Conservation (phyloP, 345 rosid genomes). For the Rhodamnia argentea region DNA sequence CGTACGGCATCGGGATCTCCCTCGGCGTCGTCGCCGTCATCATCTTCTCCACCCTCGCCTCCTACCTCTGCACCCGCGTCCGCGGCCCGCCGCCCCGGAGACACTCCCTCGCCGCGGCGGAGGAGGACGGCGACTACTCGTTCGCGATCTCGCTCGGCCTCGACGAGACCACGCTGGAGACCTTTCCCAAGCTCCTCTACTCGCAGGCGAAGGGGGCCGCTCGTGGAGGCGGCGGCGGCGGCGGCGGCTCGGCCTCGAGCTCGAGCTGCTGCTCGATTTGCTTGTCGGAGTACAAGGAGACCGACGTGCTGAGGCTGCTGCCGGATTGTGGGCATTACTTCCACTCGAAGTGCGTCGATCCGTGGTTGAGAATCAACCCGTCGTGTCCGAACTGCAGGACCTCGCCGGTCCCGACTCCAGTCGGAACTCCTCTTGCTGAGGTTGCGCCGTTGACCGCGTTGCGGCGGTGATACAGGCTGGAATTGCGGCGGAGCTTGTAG, state of each 20-base stretch:
- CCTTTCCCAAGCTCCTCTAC: neutral
- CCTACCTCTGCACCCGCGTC: neutral
- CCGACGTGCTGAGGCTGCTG: neutral
- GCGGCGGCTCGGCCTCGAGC: neutral
- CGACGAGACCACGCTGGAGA: neutral
- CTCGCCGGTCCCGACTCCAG: neutral
- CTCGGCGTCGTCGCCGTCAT: neutral
- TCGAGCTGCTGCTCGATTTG: neutral
- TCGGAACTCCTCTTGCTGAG: neutral
- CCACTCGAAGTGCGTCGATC: neutral
- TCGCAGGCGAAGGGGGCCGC: neutral
- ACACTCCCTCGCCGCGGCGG: neutral
- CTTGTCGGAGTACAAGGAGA: constrained; percentile 7
- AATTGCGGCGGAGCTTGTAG: neutral
- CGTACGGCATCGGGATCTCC: neutral
- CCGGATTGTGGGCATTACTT: constrained; percentile 8
- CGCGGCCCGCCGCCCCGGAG: neutral
- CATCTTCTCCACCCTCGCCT: neutral
- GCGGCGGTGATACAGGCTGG: neutral
- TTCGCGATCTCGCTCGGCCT: neutral
- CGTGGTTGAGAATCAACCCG: neutral
- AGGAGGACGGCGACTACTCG: neutral
- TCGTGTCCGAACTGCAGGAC: constrained; percentile 15
- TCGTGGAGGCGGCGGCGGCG: neutral
- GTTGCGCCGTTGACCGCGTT: neutral